Percentiles rank a stretch among this genome's conserved stretches.
These are phyloP conservation scores for Cytospora piceicola DNA, from an alignment of 2,329 filamentous ascomycete species.

Conservation along the genomic window DNA sequence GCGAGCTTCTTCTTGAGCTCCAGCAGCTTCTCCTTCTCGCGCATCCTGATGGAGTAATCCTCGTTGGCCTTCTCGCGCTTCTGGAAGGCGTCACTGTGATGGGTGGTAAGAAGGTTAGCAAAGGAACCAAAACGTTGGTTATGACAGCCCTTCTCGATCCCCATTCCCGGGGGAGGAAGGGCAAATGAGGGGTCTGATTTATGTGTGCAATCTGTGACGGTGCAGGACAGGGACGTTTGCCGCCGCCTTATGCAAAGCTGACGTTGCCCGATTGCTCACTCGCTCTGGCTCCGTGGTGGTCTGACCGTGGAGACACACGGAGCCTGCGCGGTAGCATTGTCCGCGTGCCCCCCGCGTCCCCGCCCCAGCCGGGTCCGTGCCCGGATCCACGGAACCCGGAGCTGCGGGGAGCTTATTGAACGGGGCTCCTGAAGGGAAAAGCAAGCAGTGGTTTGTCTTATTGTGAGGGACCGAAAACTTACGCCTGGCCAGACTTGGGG, in stretches of 20 bases:
- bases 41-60: conserved; percentile 80
- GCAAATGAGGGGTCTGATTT: background rate
- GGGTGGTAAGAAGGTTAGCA: background rate
- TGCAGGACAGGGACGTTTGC: background rate
- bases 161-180: no score
- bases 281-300: background rate
- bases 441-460: background rate
- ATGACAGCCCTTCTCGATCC: background rate
- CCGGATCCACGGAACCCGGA: conserved; percentile 1
- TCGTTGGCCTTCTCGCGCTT: conserved; percentile 88
- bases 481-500: conserved; percentile 57
- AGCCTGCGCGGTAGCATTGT: background rate
- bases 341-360: background rate
- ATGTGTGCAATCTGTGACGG: background rate
- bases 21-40: conserved; percentile 88
- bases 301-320: background rate
- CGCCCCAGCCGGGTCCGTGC: background rate
- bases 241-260: no score
- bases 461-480: conserved; percentile 38
- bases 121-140: background rate
- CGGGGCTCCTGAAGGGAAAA: background rate
- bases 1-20: conserved; percentile 73
- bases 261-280: no score
- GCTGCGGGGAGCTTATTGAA: background rate
- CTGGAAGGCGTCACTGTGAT: conserved; percentile 84